Conservation (phyloP, 495 filamentous ascomycete genomes). For the Trichoderma erinaceum region DNA sequence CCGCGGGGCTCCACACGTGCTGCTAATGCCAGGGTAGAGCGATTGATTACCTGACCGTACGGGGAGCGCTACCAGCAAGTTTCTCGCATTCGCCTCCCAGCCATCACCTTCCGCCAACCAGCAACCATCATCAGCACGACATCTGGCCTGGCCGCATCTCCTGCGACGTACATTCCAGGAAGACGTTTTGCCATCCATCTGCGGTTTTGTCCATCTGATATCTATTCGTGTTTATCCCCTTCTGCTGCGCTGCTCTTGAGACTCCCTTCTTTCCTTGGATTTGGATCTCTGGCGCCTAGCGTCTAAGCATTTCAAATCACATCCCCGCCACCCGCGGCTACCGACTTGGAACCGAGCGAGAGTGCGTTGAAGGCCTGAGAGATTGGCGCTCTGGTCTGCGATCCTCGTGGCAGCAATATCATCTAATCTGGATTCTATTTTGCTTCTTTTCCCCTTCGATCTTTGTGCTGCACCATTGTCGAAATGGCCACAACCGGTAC, state of each 20-base stretch:
- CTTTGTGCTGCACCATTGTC: neutral
- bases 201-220: neutral
- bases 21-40: neutral
- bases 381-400: neutral
- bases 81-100: slow-evolving; percentile 4
- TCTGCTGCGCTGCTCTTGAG: neutral
- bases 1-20: neutral
- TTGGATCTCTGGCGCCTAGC: neutral
- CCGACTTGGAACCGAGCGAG: neutral
- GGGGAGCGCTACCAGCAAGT: too few relatives aligned
- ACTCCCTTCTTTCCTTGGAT: neutral
- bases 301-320: slow-evolving; percentile 10
- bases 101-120: neutral
- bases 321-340: slow-evolving; percentile 12
- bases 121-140: slow-evolving; percentile 1
- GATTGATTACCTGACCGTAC: too few relatives aligned
- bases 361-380: neutral
- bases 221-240: neutral
- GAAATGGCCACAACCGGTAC: slow-evolving; percentile 13
- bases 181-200: neutral
- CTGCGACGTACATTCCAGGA: neutral
- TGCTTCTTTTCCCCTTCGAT: neutral
- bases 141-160: neutral
- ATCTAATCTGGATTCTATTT: neutral
- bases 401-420: slow-evolving; percentile 1